These are phyloP conservation scores for Populus hybrid DNA, from an alignment of 441 rosid species.

Conservation along the genomic window DNA sequence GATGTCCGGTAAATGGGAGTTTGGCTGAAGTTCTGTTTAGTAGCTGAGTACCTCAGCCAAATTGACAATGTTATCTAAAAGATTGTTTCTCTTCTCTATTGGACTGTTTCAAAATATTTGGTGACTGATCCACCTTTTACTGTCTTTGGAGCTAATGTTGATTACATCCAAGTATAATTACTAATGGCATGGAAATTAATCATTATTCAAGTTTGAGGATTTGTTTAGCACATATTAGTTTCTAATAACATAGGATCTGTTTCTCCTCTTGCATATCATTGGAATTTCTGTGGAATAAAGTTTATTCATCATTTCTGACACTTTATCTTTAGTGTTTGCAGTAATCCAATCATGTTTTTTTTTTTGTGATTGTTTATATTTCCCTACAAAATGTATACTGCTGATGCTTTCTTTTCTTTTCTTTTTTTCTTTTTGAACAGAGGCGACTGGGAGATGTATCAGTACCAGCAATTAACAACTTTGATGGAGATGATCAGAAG, in stretches of 20 bases:
- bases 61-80: too few species aligned
- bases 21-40: too few species aligned
- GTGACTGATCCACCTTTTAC: neutral
- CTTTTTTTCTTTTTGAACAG: constrained; percentile 31
- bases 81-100: too few species aligned
- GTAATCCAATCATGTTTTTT: neutral
- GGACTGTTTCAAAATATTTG: neutral
- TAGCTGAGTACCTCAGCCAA: too few species aligned
- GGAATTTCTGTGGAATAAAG: neutral
- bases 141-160: neutral
- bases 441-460: constrained; percentile 51
- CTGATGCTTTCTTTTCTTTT: neutral
- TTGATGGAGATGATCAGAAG: constrained; percentile 38
- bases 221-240: neutral
- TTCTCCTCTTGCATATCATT: neutral
- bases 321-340: neutral
- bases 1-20: too few species aligned
- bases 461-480: constrained; percentile 23
- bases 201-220: neutral
- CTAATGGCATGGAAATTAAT: neutral
- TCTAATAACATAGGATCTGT: too few species aligned
- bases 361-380: neutral
- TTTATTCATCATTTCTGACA: neutral
- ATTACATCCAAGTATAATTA: neutral
- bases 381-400: neutral